Percentiles rank a stretch among this genome's conserved stretches.
phyloP scores from a whole-genome alignment of 1,284 basidiomycete species.

The Ceratobasidium sp. region DNA sequence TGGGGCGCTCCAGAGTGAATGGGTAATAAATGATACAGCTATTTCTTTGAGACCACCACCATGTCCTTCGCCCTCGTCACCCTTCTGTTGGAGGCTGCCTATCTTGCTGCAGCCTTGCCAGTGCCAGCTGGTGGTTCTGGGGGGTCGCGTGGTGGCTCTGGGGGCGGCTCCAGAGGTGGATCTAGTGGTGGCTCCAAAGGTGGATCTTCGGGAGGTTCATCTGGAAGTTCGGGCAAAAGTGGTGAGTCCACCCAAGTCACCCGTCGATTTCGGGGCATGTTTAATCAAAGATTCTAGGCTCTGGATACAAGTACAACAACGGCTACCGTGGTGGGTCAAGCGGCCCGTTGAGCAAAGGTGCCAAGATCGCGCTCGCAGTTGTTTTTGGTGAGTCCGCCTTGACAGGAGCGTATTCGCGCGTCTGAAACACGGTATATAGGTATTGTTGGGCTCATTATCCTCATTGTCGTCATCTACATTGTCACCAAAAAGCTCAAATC shows the following conservation, averaged over 20 bases:
- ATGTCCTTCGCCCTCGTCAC: not conserved
- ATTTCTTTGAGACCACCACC: not conserved
- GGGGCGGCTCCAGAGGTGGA: constrained; percentile 9
- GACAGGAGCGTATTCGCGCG: not conserved
- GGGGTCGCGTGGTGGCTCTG: constrained; percentile 12
- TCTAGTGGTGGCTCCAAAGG: constrained; percentile 9
- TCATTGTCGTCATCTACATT: constrained; percentile 1
- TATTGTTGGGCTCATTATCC: constrained; percentile 17
- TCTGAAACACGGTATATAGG: not conserved
- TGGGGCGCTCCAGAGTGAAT: not conserved
- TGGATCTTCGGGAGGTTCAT: not conserved
- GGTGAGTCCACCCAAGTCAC: not conserved
- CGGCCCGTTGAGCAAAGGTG: constrained; percentile 14
- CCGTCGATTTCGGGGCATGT: not conserved
- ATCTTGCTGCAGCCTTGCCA: constrained; percentile 13
- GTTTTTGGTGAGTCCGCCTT: not conserved
- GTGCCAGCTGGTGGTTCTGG: constrained; percentile 31
- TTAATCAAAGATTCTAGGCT: not conserved
- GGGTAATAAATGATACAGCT: not conserved
- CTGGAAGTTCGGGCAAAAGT: not conserved
- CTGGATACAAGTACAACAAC: constrained; percentile 4
- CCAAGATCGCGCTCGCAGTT: constrained; percentile 19
- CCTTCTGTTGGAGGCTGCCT: not conserved
- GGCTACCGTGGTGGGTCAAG: not conserved
- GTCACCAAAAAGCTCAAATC: not conserved